Evolutionary conservation across 148 eudicot genomes (phyloP).

Genomic region (Linanthus parryae): DNA sequence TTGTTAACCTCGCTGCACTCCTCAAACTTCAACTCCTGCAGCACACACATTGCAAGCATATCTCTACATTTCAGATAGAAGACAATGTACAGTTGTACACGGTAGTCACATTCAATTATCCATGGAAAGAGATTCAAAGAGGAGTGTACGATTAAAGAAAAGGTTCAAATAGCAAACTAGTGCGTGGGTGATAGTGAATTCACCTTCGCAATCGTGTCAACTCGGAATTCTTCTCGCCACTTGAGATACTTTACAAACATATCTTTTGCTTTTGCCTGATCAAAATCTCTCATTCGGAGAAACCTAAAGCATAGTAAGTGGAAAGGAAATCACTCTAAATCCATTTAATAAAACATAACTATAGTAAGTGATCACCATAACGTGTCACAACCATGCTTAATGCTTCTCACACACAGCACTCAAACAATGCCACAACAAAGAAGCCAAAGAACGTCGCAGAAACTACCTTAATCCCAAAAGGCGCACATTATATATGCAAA

Average conservation of each 20-base stretch:
- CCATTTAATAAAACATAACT: not conserved
- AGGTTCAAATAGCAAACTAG: not conserved
- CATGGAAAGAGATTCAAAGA: too few species aligned
- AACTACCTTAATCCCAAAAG: not conserved
- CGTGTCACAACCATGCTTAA: too few species aligned
- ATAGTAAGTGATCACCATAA: not conserved
- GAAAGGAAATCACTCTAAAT: not conserved
- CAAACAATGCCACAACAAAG: not conserved
- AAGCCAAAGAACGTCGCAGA: not conserved
- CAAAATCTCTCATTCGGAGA: constrained; percentile 42
- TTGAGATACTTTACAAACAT: constrained; percentile 41
- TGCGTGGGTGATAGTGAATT: not conserved
- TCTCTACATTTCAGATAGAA: too few species aligned
- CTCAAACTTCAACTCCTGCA: constrained; percentile 46
- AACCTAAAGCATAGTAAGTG: constrained; percentile 41
- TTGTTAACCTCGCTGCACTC: constrained; percentile 37
- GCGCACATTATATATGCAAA: not conserved
- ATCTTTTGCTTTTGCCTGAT: constrained; percentile 47
- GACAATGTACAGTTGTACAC: too few species aligned
- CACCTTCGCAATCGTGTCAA: constrained; percentile 46
- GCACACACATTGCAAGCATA: too few species aligned
- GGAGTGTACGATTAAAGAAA: not conserved
- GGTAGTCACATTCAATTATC: too few species aligned
- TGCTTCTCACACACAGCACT: too few species aligned
- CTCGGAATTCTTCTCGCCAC: constrained; percentile 48